Evolutionary conservation across 2,329 filamentous ascomycete genomes (phyloP), one percentile per base, ranked within the genome.

Genomic region (Dryadomyces quercivorus): DNA sequence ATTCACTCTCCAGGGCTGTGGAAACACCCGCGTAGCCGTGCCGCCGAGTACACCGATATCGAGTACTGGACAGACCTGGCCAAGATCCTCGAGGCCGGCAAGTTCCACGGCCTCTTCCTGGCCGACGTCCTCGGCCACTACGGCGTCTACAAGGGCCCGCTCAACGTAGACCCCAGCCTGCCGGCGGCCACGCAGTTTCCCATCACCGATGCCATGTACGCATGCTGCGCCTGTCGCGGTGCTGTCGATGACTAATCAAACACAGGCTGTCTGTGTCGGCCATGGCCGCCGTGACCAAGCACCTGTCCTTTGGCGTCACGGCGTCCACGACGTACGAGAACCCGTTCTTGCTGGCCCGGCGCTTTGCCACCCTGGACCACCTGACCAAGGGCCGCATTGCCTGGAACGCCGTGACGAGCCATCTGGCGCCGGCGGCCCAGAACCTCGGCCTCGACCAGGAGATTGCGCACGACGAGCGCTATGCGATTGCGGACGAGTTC

Each of bases 351-450:
- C 55, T 60, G 50, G 59, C 59, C 5, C 55, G 55, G 16, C 49
- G 52, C 12, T 55, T 60, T 12, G 45, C 51, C 16, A 56, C 56
- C 2, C 55, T 59, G 1, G 59, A 60, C 55, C 59, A 60, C 26
- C 20, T 60, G 5, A 58, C 58, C 12, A 45, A 50, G 16, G 59
- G 59, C 50, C 56, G 59, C n/a, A 46, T 58, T n/a, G 57, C 55
- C 5, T 63, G 60, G 60, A 62, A 61, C 48, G 51, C 59, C 5
- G 60, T 62, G 13, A 61, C 61, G 4, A 57, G 55, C 52, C 55
- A 54, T 40, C 54, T 52, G 42, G 54, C 56, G 36, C 49, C 50
- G 31, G 55, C 58, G 0, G 60, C 61, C 3, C 45, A 36, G 13
- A 56, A 56, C 3, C 51, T 62, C 7, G 57, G 61, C 26, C 54